Evolutionary conservation across 2,329 filamentous ascomycete species (phyloP).

Genomic region (Sclerotinia glacialis): DNA sequence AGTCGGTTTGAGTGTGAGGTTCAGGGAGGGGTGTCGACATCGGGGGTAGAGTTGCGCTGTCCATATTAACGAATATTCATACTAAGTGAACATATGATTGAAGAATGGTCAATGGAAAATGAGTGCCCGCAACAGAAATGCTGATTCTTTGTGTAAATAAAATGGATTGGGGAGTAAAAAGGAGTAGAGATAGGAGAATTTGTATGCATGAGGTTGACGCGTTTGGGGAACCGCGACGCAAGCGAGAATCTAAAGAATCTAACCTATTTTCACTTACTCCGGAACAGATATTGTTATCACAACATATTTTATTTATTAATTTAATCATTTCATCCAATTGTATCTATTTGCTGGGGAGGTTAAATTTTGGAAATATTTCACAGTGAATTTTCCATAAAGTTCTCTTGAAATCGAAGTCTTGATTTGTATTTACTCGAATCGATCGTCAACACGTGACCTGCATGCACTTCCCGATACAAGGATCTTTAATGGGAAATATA

Average conservation of each 20-base stretch:
- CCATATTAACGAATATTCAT: conserved; percentile 30
- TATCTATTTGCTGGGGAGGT: not conserved
- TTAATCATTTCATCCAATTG: not conserved
- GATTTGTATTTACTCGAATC: not conserved
- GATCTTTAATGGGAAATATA: not conserved
- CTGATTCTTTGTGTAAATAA: not conserved
- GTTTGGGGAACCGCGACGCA: conserved; percentile 24
- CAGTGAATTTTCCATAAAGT: not conserved
- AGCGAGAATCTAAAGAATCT: conserved; percentile 16
- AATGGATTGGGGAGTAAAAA: not conserved
- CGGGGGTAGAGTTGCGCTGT: conserved; percentile 38
- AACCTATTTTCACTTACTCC: conserved; percentile 17
- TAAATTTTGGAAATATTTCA: not conserved
- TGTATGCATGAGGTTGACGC: conserved; percentile 20
- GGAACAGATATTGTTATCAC: conserved; percentile 6
- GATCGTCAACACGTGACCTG: conserved; percentile 19
- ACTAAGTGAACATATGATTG: not conserved
- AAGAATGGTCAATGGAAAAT: not conserved
- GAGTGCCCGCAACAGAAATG: not conserved
- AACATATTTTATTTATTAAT: not conserved
- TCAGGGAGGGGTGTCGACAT: conserved; percentile 27
- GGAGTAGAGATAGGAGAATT: not conserved
- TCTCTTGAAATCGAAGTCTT: no score
- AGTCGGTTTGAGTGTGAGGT: conserved; percentile 1
- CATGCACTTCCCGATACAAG: conserved; percentile 17